Percentiles rank a stretch among this genome's conserved stretches.
These are phyloP conservation scores for Lecanosticta acicola DNA, from an alignment of 2,329 filamentous ascomycete species.

Conservation along the genomic window DNA sequence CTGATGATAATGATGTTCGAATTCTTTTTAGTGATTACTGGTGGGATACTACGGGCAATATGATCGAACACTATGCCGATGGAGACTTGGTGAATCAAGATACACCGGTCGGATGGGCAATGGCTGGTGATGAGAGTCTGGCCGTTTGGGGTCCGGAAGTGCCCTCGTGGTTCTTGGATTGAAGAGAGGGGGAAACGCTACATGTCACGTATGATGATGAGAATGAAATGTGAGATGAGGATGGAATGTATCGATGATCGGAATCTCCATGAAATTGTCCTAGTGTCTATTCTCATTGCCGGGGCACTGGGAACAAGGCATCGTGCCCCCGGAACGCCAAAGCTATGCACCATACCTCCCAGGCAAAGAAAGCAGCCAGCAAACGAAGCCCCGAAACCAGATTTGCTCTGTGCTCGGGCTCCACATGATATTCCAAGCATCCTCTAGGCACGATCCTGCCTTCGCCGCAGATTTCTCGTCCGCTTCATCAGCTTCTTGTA, in stretches of 20 bases:
- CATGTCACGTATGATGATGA: too few species aligned
- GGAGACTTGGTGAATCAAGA: constrained; percentile 60
- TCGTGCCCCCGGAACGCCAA: constrained; percentile 2
- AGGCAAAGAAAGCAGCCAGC: not conserved
- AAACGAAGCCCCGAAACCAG: too few species aligned
- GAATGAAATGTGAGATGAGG: too few species aligned
- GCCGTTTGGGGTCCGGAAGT: constrained; percentile 27
- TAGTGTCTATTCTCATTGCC: not conserved
- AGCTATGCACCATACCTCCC: constrained; percentile 4
- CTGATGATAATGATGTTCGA: too few species aligned
- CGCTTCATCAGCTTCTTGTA: constrained; percentile 98
- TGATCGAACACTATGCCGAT: constrained; percentile 53
- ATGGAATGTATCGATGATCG: not conserved
- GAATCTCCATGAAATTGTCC: not conserved
- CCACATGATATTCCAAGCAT: too few species aligned
- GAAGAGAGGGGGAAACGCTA: too few species aligned
- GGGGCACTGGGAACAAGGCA: not conserved
- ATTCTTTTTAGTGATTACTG: constrained; percentile 72
- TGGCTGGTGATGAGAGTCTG: not conserved
- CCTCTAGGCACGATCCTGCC: constrained; percentile 53
- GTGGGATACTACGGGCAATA: constrained; percentile 38
- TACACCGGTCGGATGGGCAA: constrained; percentile 29
- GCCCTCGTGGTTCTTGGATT: constrained; percentile 14
- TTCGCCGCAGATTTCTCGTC: constrained; percentile 81
- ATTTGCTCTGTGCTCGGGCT: too few species aligned